Percentiles rank a stretch among this genome's conserved stretches.
Evolutionary conservation across 2,329 filamentous ascomycete species (phyloP).

Genomic region (Westerdykella sp.): DNA sequence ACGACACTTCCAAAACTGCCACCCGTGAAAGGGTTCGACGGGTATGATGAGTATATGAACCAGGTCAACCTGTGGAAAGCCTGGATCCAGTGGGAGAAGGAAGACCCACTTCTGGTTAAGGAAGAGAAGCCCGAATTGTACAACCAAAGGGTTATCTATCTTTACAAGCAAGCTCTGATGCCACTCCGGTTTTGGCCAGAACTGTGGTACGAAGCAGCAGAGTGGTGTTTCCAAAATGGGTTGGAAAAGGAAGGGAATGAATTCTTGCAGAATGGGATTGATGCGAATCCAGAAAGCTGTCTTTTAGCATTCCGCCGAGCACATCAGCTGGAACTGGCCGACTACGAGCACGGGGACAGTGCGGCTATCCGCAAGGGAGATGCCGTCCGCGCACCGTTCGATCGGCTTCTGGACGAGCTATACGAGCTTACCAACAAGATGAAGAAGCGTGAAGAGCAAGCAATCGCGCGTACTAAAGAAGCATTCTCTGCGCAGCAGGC

Average conservation of each 20-base stretch:
- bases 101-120: slow-evolving; percentile 80
- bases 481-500: slow-evolving; percentile 44
- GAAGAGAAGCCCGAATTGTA: slow-evolving; percentile 71
- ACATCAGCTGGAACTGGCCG: slow-evolving; percentile 75
- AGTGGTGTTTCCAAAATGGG: slow-evolving; percentile 81
- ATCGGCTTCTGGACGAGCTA: slow-evolving; percentile 76
- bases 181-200: slow-evolving; percentile 90
- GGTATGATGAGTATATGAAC: slow-evolving; percentile 72
- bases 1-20: slow-evolving; percentile 75
- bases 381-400: slow-evolving; percentile 75
- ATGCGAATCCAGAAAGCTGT: slow-evolving; percentile 89
- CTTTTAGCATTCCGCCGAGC: slow-evolving; percentile 83
- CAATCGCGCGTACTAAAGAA: slow-evolving; percentile 51
- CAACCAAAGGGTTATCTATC: slow-evolving; percentile 74
- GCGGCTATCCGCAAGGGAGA: slow-evolving; percentile 58
- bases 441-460: slow-evolving; percentile 59
- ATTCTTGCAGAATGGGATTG: slow-evolving; percentile 74
- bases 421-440: slow-evolving; percentile 75
- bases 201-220: slow-evolving; percentile 90
- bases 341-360: slow-evolving; percentile 70
- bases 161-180: slow-evolving; percentile 92
- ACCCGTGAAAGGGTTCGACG: slow-evolving; percentile 78
- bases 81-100: slow-evolving; percentile 95
- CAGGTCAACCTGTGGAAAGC: slow-evolving; percentile 87
- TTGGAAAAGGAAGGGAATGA: slow-evolving; percentile 66